Conservation (phyloP, 2,329 filamentous ascomycete species). For the Hymenoscyphus albidus region DNA sequence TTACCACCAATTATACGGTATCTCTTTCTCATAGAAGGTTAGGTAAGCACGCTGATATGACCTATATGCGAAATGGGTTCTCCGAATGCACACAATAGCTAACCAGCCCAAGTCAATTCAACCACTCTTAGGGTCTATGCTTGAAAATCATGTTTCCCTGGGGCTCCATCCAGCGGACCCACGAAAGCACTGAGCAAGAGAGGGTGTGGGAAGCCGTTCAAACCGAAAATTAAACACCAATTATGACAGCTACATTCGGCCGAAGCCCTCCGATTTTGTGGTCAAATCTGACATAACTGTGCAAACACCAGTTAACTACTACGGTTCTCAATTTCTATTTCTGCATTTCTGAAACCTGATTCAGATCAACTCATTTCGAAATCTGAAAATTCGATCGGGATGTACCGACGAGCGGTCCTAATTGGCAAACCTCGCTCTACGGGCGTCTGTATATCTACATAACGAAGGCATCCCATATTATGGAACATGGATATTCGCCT, state of each 20-base stretch:
- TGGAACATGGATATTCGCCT: background rate
- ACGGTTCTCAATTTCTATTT: background rate
- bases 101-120: background rate
- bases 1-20: no score
- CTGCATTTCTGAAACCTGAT: background rate
- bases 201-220: background rate
- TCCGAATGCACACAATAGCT: no score
- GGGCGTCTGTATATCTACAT: background rate
- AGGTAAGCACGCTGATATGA: no score
- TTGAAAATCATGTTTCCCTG: background rate
- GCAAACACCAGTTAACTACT: background rate
- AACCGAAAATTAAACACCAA: background rate
- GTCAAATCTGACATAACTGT: background rate
- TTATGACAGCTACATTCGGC: background rate
- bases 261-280: background rate
- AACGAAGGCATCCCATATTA: background rate
- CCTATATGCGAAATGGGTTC: no score
- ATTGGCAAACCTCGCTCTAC: background rate
- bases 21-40: no score
- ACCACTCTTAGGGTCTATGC: background rate
- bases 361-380: background rate
- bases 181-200: background rate
- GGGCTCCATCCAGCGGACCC: background rate
- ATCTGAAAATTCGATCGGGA: background rate
- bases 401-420: background rate